Evolutionary conservation across 177 flowering plant genomes (phyloP).

Genomic region (Vitis hybrid): DNA sequence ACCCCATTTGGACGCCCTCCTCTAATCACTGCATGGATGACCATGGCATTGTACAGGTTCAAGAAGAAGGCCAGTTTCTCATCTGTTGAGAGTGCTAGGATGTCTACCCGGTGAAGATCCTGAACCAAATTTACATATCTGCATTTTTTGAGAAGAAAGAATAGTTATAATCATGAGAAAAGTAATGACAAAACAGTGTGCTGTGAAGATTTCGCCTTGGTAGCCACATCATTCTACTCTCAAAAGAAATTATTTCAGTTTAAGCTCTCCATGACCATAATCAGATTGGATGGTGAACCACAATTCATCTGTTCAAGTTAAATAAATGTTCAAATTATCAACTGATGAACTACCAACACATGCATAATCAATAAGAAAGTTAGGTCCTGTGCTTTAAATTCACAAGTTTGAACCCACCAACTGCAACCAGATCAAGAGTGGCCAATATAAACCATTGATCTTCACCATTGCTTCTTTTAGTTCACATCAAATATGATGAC

Average conservation of each 20-base stretch:
- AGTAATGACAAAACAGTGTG: background rate
- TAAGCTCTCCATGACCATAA: background rate
- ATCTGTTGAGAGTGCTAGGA: slow-evolving; percentile 43
- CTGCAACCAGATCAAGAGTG: no score
- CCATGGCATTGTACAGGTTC: slow-evolving; percentile 92
- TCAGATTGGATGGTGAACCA: no score
- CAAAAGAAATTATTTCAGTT: background rate
- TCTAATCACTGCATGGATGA: slow-evolving; percentile 82
- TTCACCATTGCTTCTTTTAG: no score
- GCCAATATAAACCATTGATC: no score
- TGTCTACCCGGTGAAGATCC: slow-evolving; percentile 79
- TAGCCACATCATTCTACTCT: no score
- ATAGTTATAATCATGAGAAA: background rate
- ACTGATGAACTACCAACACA: no score
- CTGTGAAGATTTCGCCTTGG: background rate
- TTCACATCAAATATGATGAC: no score
- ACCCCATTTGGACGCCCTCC: slow-evolving; percentile 75
- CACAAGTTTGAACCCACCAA: no score
- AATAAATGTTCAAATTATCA: no score
- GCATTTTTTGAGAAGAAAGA: slow-evolving; percentile 12
- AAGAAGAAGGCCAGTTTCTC: slow-evolving; percentile 84
- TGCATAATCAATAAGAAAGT: no score
- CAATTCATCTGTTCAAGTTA: no score
- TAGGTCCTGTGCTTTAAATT: no score
- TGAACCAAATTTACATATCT: slow-evolving; percentile 76